Conservation (phyloP, 2,329 filamentous ascomycete species). For the Cercospora janseana region DNA sequence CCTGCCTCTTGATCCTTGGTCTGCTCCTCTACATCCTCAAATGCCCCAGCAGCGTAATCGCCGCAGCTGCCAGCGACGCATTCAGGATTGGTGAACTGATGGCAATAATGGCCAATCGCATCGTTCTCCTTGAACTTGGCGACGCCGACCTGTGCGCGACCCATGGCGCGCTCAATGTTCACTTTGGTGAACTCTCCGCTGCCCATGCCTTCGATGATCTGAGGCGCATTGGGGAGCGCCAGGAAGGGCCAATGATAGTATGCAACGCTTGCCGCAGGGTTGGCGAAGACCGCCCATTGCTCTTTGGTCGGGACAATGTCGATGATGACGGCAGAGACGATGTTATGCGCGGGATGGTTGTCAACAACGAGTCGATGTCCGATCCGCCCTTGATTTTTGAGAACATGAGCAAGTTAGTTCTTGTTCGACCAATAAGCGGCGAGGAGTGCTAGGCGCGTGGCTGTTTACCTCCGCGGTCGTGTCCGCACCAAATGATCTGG, state of each 20-base stretch:
- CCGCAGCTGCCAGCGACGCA: conserved; percentile 47
- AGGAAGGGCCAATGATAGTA: conserved; percentile 56
- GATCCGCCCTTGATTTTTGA: conserved; percentile 42
- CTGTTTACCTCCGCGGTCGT: conserved; percentile 48
- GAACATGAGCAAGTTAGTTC: not conserved
- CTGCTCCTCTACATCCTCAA: conserved; percentile 46
- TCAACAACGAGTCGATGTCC: conserved; percentile 51
- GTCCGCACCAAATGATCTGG: conserved; percentile 48
- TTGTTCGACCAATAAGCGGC: not conserved
- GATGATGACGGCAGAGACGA: conserved; percentile 45
- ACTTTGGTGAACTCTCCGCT: conserved; percentile 41
- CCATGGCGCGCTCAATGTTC: conserved; percentile 36
- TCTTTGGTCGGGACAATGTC: conserved; percentile 52
- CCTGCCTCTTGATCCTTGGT: conserved; percentile 47
- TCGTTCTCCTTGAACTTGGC: conserved; percentile 36
- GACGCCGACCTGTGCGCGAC: conserved; percentile 34
- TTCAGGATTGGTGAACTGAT: conserved; percentile 45
- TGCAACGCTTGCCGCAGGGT: conserved; percentile 39
- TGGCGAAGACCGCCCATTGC: conserved; percentile 47
- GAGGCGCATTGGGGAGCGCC: conserved; percentile 47
- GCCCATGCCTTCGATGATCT: conserved; percentile 46
- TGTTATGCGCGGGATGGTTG: conserved; percentile 35
- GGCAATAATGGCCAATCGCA: conserved; percentile 46
- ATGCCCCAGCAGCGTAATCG: conserved; percentile 49
- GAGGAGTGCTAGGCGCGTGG: no score